These are phyloP conservation scores for Fomitopsis betulina DNA, from an alignment of 1,284 basidiomycete genomes.

Conservation along the genomic window DNA sequence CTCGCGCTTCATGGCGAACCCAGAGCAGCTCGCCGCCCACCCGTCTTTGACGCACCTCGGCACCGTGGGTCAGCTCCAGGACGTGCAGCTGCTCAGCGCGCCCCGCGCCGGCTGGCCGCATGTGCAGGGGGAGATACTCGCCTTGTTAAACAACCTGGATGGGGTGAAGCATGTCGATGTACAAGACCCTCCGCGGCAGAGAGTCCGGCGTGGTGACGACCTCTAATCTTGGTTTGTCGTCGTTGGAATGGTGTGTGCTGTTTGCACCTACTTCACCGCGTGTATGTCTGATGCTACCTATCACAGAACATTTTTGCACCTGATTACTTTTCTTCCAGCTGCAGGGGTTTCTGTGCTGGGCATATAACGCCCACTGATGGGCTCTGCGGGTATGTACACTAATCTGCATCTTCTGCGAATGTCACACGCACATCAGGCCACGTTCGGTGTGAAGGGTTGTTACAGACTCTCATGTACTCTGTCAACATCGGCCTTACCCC, in stretches of 20 bases:
- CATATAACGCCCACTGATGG: too few species aligned
- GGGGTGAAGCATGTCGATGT: slow-evolving; percentile 26
- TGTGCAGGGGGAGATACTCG: slow-evolving; percentile 18
- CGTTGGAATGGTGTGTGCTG: too few species aligned
- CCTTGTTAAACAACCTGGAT: slow-evolving; percentile 16
- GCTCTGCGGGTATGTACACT: too few species aligned
- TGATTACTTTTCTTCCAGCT: too few species aligned
- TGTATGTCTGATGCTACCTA: neutral
- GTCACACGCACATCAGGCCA: too few species aligned
- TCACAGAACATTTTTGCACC: too few species aligned
- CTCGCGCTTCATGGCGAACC: slow-evolving; percentile 17
- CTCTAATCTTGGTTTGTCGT: neutral
- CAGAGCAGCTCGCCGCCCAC: slow-evolving; percentile 19
- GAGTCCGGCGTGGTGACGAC: slow-evolving; percentile 21
- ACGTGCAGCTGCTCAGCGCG: slow-evolving; percentile 27
- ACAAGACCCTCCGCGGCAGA: slow-evolving; percentile 18
- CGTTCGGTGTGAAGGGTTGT: too few species aligned
- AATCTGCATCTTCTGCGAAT: too few species aligned
- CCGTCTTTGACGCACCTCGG: slow-evolving; percentile 23
- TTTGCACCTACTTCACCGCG: neutral
- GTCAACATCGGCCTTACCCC: too few species aligned
- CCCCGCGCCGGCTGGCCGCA: slow-evolving; percentile 20
- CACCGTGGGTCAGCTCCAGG: slow-evolving; percentile 24
- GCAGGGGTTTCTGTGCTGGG: too few species aligned
- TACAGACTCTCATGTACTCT: too few species aligned